Evolutionary conservation across 495 filamentous ascomycete species (phyloP), one percentile per base, ranked within the genome.

Genomic region (Letharia columbiana): DNA sequence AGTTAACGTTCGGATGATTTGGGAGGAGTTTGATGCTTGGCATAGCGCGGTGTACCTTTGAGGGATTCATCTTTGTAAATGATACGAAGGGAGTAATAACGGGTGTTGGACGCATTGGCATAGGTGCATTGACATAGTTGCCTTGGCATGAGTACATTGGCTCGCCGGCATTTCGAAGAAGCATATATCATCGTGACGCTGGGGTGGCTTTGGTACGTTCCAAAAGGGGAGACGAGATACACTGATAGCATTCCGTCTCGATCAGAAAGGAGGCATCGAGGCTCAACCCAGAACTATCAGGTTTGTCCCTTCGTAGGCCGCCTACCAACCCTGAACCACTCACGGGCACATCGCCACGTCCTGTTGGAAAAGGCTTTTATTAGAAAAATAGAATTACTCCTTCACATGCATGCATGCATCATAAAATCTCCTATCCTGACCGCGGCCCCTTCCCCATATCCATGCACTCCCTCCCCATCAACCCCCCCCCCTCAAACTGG

Each of bases 1-100:
- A 78, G 44, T 82, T 87, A 81, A 83, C 79, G 18, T 87, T 86
- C 74, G 82, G 81, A 72, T 83, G 74, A n/a, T 20, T 6, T 37
- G 54, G 54, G 77, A 71, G 20, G 40, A 8, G 0, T 2, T 58
- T 61, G 61, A 40, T 28, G n/a, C 59, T 47, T 60, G 50, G 50
- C 50, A 66, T 66, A 69, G 67, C 67, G 64, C 23, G 60, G 60
- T 54, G 67, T 66, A 60, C 54, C 28, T 62, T 62, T 39, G 8
- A 13, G 35, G 58, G 54, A 44, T 20, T 3, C 39, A 42, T 56
- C 37, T 50, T 4, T 57, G 54, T 37, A 10, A 18, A 37, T 7
- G 33, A 37, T 57, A 20, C 7, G 15, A 35, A 57, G 54, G 33
- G 13, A 17, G 31, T 5, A 7, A 20, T 37, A 57, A 57, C 2